phyloP scores from a whole-genome alignment of 2,329 filamentous ascomycete genomes.

The Colletotrichum musae region DNA sequence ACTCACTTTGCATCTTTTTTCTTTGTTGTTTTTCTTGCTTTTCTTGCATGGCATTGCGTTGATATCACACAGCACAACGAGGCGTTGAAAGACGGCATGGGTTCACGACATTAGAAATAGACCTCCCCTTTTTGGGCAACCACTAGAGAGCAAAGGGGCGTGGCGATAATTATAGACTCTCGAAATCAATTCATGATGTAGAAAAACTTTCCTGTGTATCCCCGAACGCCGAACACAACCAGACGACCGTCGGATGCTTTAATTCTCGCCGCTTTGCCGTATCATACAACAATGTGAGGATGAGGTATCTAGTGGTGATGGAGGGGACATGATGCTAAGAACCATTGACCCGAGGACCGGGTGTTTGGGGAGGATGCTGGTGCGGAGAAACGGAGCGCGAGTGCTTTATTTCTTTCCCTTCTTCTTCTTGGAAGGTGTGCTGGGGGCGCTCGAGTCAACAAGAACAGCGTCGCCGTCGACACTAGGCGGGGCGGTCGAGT shows the following conservation, averaged over 20 bases:
- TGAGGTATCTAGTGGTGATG: slow-evolving; percentile 36
- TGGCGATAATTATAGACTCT: slow-evolving; percentile 8
- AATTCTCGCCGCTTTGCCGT: slow-evolving; percentile 22
- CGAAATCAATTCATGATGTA: slow-evolving; percentile 27
- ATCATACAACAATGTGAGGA: slow-evolving; percentile 21
- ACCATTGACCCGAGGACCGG: not conserved
- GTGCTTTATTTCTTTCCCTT: slow-evolving; percentile 72
- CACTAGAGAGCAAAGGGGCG: not conserved
- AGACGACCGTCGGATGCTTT: slow-evolving; percentile 32
- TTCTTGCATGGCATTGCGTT: slow-evolving; percentile 40
- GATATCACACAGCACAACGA: slow-evolving; percentile 37
- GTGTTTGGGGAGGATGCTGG: not conserved
- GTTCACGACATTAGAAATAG: slow-evolving; percentile 23
- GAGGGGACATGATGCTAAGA: slow-evolving; percentile 1
- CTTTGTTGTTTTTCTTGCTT: slow-evolving; percentile 15
- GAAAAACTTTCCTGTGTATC: slow-evolving; percentile 5
- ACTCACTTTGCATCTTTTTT: not conserved
- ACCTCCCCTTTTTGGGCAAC: slow-evolving; percentile 5
- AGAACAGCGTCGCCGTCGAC: slow-evolving; percentile 86
- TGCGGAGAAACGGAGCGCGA: not conserved
- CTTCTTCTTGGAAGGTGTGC: slow-evolving; percentile 70
- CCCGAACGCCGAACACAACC: slow-evolving; percentile 36
- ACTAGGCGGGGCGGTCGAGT: slow-evolving; percentile 60
- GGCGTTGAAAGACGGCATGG: slow-evolving; percentile 30
- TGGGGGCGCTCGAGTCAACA: slow-evolving; percentile 72